Evolutionary conservation across 768 basidiomycete genomes (phyloP).

Genomic region (Mycena latifolia): DNA sequence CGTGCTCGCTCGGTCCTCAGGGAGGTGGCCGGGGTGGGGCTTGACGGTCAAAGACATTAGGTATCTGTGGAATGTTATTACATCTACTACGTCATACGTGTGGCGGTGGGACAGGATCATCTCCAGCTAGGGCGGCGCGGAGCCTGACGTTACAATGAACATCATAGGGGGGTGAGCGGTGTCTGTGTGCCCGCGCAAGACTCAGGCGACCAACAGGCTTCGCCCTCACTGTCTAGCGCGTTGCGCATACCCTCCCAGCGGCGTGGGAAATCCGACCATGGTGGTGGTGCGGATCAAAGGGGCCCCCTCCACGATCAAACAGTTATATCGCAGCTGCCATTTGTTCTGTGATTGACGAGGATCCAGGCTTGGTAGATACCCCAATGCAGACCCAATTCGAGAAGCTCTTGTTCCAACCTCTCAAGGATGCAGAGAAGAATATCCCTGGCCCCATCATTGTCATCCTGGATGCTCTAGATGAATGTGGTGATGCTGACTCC

Average conservation of each 20-base stretch:
- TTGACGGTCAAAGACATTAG: not conserved
- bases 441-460: no score
- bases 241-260: not conserved
- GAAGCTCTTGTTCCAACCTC: no score
- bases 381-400: no score
- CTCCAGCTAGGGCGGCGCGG: not conserved
- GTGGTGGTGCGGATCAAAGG: conserved; percentile 1
- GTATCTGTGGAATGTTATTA: not conserved
- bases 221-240: not conserved
- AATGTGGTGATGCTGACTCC: no score
- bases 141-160: not conserved
- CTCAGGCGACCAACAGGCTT: not conserved
- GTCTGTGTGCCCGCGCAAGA: not conserved
- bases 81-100: not conserved
- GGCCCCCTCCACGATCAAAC: no score
- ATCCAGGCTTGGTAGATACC: no score
- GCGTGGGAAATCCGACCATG: not conserved
- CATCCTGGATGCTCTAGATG: no score
- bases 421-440: no score
- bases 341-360: no score
- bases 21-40: not conserved
- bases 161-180: not conserved
- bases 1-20: not conserved
- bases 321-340: no score
- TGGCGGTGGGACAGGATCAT: not conserved